Evolutionary conservation across 116 monocot species (phyloP).

Genomic region (Zostera marina): DNA sequence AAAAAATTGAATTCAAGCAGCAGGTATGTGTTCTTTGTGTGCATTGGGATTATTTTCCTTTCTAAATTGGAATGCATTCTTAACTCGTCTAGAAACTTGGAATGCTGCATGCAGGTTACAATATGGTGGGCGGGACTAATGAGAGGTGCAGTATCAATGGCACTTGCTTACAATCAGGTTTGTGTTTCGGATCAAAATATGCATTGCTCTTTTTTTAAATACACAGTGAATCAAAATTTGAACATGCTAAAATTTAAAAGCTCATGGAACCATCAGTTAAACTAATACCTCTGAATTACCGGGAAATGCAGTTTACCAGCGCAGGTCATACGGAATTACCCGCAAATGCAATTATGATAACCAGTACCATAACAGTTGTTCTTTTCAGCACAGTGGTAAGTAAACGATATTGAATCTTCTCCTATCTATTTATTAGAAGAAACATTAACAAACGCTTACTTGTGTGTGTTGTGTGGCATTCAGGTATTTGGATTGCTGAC

Average conservation of each 20-base stretch:
- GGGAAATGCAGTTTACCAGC: constrained; percentile 63
- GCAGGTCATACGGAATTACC: constrained; percentile 67
- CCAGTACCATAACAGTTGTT: constrained; percentile 83
- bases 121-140: constrained; percentile 98
- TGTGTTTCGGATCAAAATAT: background rate
- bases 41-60: background rate
- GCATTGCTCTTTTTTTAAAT: no score
- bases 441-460: no score
- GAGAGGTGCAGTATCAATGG: constrained; percentile 92
- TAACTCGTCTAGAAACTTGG: no score
- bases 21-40: constrained; percentile 33
- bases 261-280: no score
- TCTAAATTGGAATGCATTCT: background rate
- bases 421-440: no score
- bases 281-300: no score
- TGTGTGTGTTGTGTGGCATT: no score
- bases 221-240: no score
- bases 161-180: constrained; percentile 93
- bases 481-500: constrained; percentile 86
- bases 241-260: no score
- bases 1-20: constrained; percentile 53
- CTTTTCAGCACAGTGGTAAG: constrained; percentile 93
- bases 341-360: constrained; percentile 79
- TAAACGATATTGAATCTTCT: background rate
- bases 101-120: constrained; percentile 25